These are phyloP conservation scores for Lactifluus pinguis DNA, from an alignment of 768 basidiomycete species.

Conservation along the genomic window DNA sequence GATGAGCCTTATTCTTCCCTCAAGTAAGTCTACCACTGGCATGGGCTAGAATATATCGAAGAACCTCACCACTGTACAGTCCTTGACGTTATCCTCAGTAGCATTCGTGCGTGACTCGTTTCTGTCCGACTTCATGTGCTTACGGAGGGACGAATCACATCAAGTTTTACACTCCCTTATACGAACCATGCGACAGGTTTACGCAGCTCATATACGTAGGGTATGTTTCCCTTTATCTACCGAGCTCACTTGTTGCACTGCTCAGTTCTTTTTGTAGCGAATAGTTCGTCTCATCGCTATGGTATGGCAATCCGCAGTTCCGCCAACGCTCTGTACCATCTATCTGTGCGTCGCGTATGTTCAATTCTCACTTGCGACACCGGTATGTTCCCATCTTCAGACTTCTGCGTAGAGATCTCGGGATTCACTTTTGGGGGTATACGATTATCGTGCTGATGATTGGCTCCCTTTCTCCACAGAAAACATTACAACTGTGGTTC, in stretches of 20 bases:
- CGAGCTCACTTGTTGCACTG: background rate
- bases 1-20: slow-evolving; percentile 3
- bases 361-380: background rate
- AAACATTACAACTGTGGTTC: background rate
- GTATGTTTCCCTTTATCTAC: background rate
- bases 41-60: background rate
- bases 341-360: background rate
- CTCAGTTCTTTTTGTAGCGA: background rate
- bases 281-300: background rate
- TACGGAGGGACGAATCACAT: background rate
- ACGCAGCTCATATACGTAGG: background rate
- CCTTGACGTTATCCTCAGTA: background rate
- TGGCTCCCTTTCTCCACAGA: background rate
- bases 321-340: slow-evolving; percentile 6
- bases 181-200: slow-evolving; percentile 3
- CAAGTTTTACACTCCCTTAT: slow-evolving; percentile 3
- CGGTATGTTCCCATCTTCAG: too few species aligned
- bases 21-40: background rate
- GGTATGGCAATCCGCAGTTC: slow-evolving; percentile 8
- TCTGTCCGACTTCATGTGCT: background rate
- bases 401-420: background rate
- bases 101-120: slow-evolving; percentile 2
- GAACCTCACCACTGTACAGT: background rate
- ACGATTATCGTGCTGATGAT: background rate
- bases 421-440: background rate